Percentiles rank a stretch among this genome's conserved stretches.
Evolutionary conservation across 2,329 filamentous ascomycete genomes (phyloP).

Genomic region (Myriangium duriaei): DNA sequence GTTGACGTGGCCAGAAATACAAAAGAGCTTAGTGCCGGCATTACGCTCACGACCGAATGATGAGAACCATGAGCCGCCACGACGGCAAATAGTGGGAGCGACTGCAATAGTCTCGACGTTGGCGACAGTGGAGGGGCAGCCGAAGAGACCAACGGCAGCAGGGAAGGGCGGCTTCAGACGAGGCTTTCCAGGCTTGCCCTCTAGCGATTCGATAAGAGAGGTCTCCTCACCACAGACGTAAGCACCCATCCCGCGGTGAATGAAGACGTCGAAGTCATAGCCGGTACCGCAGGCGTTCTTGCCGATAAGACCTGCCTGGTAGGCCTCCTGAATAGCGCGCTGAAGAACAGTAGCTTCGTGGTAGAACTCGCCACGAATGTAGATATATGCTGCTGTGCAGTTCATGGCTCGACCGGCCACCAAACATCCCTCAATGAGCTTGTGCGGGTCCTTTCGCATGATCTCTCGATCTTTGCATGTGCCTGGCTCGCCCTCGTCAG

Average conservation of each 20-base stretch:
- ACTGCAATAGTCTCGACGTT: constrained; percentile 97
- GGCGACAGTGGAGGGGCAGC: constrained; percentile 93
- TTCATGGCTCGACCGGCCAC: constrained; percentile 98
- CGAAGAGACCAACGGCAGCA: constrained; percentile 91
- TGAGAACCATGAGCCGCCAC: constrained; percentile 87
- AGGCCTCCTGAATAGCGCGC: constrained; percentile 93
- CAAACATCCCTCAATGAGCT: constrained; percentile 93
- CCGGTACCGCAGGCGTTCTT: constrained; percentile 96
- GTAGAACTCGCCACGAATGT: constrained; percentile 97
- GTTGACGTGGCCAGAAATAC: constrained; percentile 97
- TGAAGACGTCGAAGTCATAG: constrained; percentile 94
- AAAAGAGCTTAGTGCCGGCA: constrained; percentile 93
- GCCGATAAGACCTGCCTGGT: constrained; percentile 84
- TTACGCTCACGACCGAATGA: constrained; percentile 92
- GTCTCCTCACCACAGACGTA: constrained; percentile 99
- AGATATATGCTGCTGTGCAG: constrained; percentile 95
- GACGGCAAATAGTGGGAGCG: constrained; percentile 85
- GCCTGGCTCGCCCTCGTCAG: constrained; percentile 95
- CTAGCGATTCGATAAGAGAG: constrained; percentile 91
- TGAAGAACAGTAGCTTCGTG: constrained; percentile 90
- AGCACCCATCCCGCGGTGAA: constrained; percentile 93
- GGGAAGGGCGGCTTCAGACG: constrained; percentile 98
- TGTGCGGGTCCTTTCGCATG: constrained; percentile 99
- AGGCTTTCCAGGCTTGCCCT: constrained; percentile 97
- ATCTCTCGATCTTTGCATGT: constrained; percentile 99